Base-by-base conservation (phyloP, 2,329 filamentous ascomycete genomes). In the Phaeosphaeriaceae sp. region DNA sequence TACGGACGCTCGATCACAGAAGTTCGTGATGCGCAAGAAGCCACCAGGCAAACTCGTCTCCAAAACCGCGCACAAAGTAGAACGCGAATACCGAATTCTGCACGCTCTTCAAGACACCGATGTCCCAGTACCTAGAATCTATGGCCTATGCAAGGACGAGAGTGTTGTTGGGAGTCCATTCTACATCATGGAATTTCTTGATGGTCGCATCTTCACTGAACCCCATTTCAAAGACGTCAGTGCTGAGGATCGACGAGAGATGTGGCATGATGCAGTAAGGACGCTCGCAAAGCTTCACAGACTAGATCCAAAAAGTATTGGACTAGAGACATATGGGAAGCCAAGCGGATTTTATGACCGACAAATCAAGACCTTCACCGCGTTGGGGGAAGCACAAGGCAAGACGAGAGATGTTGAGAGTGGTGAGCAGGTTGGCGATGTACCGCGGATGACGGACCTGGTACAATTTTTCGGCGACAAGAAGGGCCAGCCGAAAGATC, bases 181-280 rank as follows among this genome's bases (percentile, higher is more conserved):
- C 79, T 98, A 98, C 81, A 89, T 98, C 73, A 98, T 98, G 94
- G 89, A 92, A 76, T 98, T 95, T 76, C 84, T 98, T 59, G 91
- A 96, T 74, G 94, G 94, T 19, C 89, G 94, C 71, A 96, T 97
- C 79, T 92, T 97, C 74, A 91, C 93, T 72, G 93, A 98, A 78
- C 90, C 93, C 43, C 82, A 89, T 44, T 89, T 97, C 75, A 93
- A 92, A 1, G 90, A 83, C 11, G 86, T 92, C 13, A 84, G 83
- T 28, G 79, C 90, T 0, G 82, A 82, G 32, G 89, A 96, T 66
- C 86, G 94, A 61, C 86, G 81, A 43, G 86, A 86, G 70, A 91
- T 97, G 88, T 98, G 94, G 94, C 87, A 87, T 69, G 90, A 90
- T 66, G 94, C 94, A 24, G 84, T 96, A 43, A 85, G 86, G 68